Evolutionary conservation across 1,139 yeast species (phyloP).

Genomic region (Candida freyschussii): DNA sequence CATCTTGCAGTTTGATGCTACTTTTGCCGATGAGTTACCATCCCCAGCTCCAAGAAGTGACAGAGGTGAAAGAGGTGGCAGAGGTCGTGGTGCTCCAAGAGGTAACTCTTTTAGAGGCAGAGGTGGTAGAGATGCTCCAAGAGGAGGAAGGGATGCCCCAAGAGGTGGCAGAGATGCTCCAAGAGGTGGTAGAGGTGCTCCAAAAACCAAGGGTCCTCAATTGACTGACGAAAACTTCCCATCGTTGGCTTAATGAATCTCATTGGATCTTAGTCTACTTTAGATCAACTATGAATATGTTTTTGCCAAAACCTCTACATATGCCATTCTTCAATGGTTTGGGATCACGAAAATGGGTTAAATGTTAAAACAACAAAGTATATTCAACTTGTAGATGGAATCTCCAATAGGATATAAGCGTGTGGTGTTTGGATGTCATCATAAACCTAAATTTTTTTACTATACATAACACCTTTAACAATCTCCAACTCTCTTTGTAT

Average conservation of each 20-base stretch:
- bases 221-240: conserved; percentile 36
- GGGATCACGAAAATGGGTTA: not conserved
- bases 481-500: no score
- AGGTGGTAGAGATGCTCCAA: conserved; percentile 15
- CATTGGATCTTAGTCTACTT: not conserved
- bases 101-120: conserved; percentile 22
- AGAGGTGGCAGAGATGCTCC: conserved; percentile 20
- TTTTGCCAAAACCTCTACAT: no score
- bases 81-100: conserved; percentile 17
- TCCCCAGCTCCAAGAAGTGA: conserved; percentile 5
- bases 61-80: conserved; percentile 17
- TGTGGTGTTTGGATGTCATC: no score
- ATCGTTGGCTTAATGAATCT: conserved; percentile 25
- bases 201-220: conserved; percentile 44
- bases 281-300: no score
- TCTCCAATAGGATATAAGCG: no score
- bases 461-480: no score
- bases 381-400: not conserved
- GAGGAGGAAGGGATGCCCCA: conserved; percentile 38
- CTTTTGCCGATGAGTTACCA: conserved; percentile 46
- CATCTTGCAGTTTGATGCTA: conserved; percentile 61
- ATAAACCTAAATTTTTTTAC: no score
- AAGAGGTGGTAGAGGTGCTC: conserved; percentile 40
- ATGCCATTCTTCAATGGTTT: not conserved
- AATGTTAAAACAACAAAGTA: not conserved